Conservation (phyloP, 345 rosid genomes). For the Linum lewisii region DNA sequence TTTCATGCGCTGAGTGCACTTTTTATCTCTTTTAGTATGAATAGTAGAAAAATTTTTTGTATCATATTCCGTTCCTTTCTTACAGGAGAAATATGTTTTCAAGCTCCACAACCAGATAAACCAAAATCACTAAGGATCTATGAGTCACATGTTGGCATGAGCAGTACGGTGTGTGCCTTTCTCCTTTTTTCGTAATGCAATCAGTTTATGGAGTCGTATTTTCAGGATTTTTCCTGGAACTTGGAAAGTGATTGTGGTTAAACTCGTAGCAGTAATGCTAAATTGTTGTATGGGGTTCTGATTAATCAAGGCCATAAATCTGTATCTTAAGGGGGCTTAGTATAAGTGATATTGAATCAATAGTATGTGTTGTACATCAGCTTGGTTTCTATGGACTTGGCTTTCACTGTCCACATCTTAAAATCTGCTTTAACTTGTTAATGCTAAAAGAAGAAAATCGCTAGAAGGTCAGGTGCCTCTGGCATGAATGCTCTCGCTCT, state of each 20-base stretch:
- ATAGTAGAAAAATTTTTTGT: not conserved
- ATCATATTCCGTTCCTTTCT: not conserved
- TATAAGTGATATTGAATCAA: too few species aligned
- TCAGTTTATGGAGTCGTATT: not conserved
- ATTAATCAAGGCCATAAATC: too few species aligned
- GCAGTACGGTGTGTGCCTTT: constrained; percentile 65
- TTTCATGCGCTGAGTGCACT: not conserved
- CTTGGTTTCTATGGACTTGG: too few species aligned
- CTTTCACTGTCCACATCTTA: too few species aligned
- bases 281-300: too few species aligned
- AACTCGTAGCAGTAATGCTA: not conserved
- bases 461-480: too few species aligned
- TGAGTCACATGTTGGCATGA: constrained; percentile 97
- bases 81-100: constrained; percentile 72
- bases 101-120: constrained; percentile 72
- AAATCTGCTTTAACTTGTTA: too few species aligned
- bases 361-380: too few species aligned
- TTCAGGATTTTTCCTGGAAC: too few species aligned
- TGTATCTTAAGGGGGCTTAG: too few species aligned
- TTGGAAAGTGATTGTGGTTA: not conserved
- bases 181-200: constrained; percentile 5
- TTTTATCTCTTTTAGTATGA: not conserved
- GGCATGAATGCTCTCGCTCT: too few species aligned
- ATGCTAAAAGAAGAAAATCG: too few species aligned
- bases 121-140: constrained; percentile 87